These are phyloP conservation scores for Jaapia argillacea DNA, from an alignment of 768 basidiomycete genomes.

Conservation along the genomic window DNA sequence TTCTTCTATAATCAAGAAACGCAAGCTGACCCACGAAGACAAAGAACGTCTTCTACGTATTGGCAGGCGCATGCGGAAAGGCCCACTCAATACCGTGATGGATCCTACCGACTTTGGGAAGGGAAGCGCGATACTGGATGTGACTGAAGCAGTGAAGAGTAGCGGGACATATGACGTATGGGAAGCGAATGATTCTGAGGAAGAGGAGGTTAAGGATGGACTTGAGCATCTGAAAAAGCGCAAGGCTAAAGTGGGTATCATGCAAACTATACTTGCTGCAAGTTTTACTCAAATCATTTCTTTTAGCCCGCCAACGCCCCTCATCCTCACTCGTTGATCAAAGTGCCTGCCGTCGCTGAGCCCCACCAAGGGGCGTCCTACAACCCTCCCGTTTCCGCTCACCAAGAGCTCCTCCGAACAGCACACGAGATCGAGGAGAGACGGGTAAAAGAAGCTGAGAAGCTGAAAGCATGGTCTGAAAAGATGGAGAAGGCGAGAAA, in stretches of 20 bases:
- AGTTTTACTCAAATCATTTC: too few species aligned
- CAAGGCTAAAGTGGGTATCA: neutral
- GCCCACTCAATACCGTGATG: slow-evolving; percentile 62
- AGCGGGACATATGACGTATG: slow-evolving; percentile 64
- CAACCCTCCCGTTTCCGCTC: slow-evolving; percentile 70
- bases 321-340: slow-evolving; percentile 38
- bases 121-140: slow-evolving; percentile 54
- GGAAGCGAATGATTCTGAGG: slow-evolving; percentile 34
- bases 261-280: too few species aligned
- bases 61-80: slow-evolving; percentile 59
- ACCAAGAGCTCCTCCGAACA: slow-evolving; percentile 56
- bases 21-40: slow-evolving; percentile 53
- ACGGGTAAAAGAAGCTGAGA: slow-evolving; percentile 41
- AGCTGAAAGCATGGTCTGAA: slow-evolving; percentile 40
- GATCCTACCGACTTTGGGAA: slow-evolving; percentile 59
- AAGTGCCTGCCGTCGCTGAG: slow-evolving; percentile 51
- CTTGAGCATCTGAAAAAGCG: neutral
- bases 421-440: slow-evolving; percentile 62
- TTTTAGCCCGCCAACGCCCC: neutral
- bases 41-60: slow-evolving; percentile 70
- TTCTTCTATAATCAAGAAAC: slow-evolving; percentile 23
- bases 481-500: slow-evolving; percentile 42
- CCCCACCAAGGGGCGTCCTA: slow-evolving; percentile 86
- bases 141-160: slow-evolving; percentile 59
- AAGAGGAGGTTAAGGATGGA: slow-evolving; percentile 25